Evolutionary conservation across 164 flowering plant genomes (phyloP), one percentile per base, ranked within the genome.

Genomic region (Aristolochia californica): DNA sequence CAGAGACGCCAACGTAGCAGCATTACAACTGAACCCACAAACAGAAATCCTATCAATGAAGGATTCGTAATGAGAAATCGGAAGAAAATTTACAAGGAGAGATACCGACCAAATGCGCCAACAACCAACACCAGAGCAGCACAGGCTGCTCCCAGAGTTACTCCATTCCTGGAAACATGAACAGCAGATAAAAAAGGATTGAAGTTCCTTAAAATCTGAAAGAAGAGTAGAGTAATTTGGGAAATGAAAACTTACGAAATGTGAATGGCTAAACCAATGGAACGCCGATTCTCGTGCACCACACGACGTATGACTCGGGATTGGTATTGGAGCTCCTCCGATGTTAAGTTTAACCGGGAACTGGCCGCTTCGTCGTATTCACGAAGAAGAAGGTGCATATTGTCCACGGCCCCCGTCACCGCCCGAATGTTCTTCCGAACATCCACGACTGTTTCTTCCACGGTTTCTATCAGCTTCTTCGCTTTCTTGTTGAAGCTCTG

Each of bases 1-100:
- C 80, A 78, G 4, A 76, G 78, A 12, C 70, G 73, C 75, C 84
- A 83, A 48, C 78, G 81, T 62, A 79, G 27, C 64, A 76, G 61
- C 22, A 77, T 55, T 30, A 76, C 22, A 68, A 67, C 89, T 83
- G 84, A 64, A 67, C 23, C 65, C 72, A 72, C 0, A 2, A 47
- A 16, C 20, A 47, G 50, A 47, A 47, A 4, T 34, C 7, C 40
- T 2, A 12, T 34, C 10, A 47, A 76, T 43, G 43, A 58, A 59
- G 20, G 27, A n/a, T 16, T 28, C 27, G 5, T 47, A 13, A 13
- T 17, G 50, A n/a, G 13, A 14, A 4, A 47, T 11, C 4, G 50
- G 50, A 47, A 47, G 20, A 17, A n/a, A 20, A 14, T 17, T 47
- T 47, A 17, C 50, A 47, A 14, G 12, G 48, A 14, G 48, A n/a